Evolutionary conservation across 371 early-diverging fungal species (phyloP).

Genomic region (Apophysomyces sp.): DNA sequence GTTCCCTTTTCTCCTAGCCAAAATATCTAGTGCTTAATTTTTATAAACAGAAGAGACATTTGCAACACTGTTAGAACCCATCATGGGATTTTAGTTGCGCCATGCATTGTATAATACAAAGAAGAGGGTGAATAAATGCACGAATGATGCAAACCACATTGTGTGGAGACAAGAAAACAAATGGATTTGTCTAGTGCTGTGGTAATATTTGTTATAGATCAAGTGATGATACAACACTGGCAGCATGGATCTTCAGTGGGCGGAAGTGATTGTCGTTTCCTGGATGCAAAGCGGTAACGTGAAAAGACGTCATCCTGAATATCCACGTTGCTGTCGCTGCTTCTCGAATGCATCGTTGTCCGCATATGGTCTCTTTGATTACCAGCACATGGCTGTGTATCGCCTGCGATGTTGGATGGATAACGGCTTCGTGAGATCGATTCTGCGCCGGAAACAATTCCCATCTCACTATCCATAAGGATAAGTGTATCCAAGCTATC

Average conservation of each 20-base stretch:
- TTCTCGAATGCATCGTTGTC: neutral
- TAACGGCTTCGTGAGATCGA: neutral
- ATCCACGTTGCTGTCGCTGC: neutral
- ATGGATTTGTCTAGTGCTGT: neutral
- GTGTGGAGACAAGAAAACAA: neutral
- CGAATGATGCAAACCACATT: neutral
- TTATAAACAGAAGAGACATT: neutral
- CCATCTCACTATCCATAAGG: slow-evolving; percentile 15
- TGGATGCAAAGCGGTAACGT: neutral
- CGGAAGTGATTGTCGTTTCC: neutral
- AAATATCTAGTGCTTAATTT: neutral
- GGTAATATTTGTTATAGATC: neutral
- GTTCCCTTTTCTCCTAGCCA: neutral
- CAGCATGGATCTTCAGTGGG: neutral
- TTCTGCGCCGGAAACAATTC: neutral
- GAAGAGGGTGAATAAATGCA: neutral
- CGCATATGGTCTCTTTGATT: neutral
- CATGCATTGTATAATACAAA: slow-evolving; percentile 1
- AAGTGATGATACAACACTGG: neutral
- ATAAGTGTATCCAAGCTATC: slow-evolving; percentile 25
- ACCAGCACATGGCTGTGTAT: neutral
- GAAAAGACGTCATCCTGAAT: neutral
- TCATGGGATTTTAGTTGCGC: neutral
- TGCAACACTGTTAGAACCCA: neutral
- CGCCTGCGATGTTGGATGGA: neutral